These are phyloP conservation scores for Aspergillus pseudoglaucus DNA, from an alignment of 2,329 filamentous ascomycete genomes.

Conservation along the genomic window DNA sequence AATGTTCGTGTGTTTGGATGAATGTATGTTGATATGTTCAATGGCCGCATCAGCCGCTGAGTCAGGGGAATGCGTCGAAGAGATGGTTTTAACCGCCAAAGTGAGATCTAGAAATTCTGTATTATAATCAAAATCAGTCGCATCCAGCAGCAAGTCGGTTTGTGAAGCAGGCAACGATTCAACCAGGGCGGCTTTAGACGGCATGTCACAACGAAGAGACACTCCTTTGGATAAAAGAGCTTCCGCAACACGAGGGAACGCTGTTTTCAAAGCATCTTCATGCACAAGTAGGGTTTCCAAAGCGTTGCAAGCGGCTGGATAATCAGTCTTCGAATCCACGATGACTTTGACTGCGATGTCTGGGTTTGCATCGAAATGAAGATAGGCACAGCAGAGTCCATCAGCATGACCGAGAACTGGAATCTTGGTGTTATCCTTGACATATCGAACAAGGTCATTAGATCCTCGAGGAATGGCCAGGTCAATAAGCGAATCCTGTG, in stretches of 20 bases:
- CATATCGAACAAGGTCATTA: conserved; percentile 82
- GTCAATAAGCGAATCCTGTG: conserved; percentile 80
- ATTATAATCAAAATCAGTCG: conserved; percentile 65
- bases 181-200: conserved; percentile 59
- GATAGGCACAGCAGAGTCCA: conserved; percentile 80
- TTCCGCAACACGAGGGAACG: conserved; percentile 66
- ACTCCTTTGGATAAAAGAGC: conserved; percentile 73
- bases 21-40: conserved; percentile 82
- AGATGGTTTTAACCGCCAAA: conserved; percentile 75
- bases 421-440: conserved; percentile 87
- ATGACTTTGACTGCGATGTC: conserved; percentile 68
- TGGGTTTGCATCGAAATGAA: conserved; percentile 70
- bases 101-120: conserved; percentile 86
- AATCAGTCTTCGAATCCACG: conserved; percentile 87
- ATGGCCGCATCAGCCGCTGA: conserved; percentile 62
- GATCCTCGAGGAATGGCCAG: conserved; percentile 89
- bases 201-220: conserved; percentile 68
- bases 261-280: conserved; percentile 57
- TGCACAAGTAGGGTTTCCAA: conserved; percentile 89
- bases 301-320: conserved; percentile 91
- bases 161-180: conserved; percentile 39
- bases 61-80: conserved; percentile 21
- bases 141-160: conserved; percentile 54
- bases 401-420: conserved; percentile 95
- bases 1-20: conserved; percentile 87